Evolutionary conservation across 2,329 filamentous ascomycete genomes (phyloP).

Genomic region (Fusarium chlamydosporum): DNA sequence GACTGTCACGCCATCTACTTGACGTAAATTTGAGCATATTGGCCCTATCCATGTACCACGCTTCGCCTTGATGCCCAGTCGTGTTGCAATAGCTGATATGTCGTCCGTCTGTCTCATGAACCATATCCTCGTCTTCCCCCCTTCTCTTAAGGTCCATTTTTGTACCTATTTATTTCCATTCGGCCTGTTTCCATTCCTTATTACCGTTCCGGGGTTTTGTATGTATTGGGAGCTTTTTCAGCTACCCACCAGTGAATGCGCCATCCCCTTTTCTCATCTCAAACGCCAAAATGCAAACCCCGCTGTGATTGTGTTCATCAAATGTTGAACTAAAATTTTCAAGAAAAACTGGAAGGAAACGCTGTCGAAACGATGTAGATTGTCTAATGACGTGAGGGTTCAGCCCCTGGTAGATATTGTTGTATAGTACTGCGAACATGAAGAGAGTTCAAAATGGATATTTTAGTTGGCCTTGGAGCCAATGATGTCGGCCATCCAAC

Average conservation of each 20-base stretch:
- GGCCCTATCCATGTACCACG: constrained; percentile 2
- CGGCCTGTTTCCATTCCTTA: constrained; percentile 13
- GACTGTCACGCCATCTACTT: constrained; percentile 9
- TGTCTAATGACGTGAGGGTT: constrained; percentile 16
- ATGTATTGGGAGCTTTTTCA: constrained; percentile 12
- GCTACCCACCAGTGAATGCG: constrained; percentile 21
- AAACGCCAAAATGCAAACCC: constrained; percentile 45
- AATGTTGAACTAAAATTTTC: constrained; percentile 15
- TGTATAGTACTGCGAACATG: constrained; percentile 29
- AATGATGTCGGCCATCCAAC: constrained; percentile 67
- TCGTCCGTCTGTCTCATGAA: constrained; percentile 37
- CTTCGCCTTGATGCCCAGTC: constrained; percentile 12
- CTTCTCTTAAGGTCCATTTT: constrained; percentile 11
- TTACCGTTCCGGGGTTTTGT: constrained; percentile 28
- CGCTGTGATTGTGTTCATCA: constrained; percentile 20
- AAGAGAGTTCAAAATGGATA: background rate
- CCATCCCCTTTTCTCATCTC: constrained; percentile 31
- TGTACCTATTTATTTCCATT: constrained; percentile 22
- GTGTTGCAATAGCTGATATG: constrained; percentile 30
- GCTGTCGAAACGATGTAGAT: constrained; percentile 38
- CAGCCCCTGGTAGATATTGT: background rate
- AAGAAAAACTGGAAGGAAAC: constrained; percentile 30
- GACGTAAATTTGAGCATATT: constrained; percentile 18
- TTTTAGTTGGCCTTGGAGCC: constrained; percentile 51
- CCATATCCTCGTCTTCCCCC: constrained; percentile 14